Evolutionary conservation across 768 basidiomycete genomes (phyloP).

Genomic region (Tremella yokohamensis): DNA sequence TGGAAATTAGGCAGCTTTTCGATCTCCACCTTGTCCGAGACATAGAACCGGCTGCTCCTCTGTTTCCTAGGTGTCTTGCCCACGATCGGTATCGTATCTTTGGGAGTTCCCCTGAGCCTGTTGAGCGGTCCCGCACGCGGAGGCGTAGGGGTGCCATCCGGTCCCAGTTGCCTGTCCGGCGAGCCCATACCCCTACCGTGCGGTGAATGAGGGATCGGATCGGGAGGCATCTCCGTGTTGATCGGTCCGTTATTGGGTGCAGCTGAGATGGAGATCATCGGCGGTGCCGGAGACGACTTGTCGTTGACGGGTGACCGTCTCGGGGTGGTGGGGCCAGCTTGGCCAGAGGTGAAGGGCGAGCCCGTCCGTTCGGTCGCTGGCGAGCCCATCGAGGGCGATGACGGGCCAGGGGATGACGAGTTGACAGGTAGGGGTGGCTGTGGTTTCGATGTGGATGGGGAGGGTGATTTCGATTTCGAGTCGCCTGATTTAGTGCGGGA

Average conservation of each 20-base stretch:
- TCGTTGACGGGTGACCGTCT: constrained; percentile 42
- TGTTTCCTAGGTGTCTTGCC: constrained; percentile 93
- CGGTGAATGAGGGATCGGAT: constrained; percentile 53
- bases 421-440: constrained; percentile 22
- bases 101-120: constrained; percentile 57
- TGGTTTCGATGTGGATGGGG: constrained; percentile 24
- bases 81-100: constrained; percentile 93
- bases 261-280: constrained; percentile 51
- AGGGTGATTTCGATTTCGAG: constrained; percentile 31
- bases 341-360: constrained; percentile 10
- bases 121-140: constrained; percentile 51
- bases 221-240: constrained; percentile 52
- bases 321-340: constrained; percentile 29
- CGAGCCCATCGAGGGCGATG: constrained; percentile 29
- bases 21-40: constrained; percentile 93
- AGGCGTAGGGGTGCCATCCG: constrained; percentile 46
- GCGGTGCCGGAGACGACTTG: constrained; percentile 52
- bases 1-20: constrained; percentile 85
- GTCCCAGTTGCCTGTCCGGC: constrained; percentile 40
- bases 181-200: constrained; percentile 46
- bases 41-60: constrained; percentile 91
- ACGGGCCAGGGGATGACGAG: constrained; percentile 33
- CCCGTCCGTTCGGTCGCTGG: constrained; percentile 19
- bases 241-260: constrained; percentile 25
- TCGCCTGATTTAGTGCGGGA: constrained; percentile 37